Evolutionary conservation across 371 early-diverging fungal genomes (phyloP), one percentile per base, ranked within the genome.

Genomic region (Lichtheimia corymbifera): DNA sequence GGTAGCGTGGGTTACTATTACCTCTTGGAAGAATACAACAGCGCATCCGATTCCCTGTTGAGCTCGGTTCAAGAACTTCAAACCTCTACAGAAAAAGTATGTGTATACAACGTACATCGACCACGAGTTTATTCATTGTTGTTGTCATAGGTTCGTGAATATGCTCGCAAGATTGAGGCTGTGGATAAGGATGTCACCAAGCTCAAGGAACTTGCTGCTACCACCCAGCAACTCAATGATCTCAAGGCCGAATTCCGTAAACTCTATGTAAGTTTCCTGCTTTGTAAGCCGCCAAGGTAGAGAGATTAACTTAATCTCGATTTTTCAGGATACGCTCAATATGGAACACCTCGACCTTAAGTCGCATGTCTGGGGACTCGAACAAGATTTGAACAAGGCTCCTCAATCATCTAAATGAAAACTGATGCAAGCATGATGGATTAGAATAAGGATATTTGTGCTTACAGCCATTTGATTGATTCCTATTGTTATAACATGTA

Each of bases 1-100:
- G 91, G 93, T 2, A 84, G 85, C n/a, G 76, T 81, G 27, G 92
- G 93, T 17, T 93, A 91, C 62, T 88, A 87, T 63, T 90, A 91
- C 61, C 77, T 93, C 47, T 74, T 92, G 59, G 92, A 91, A 56
- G 91, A 93, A 73, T 93, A 93, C 67, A 89, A 90, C 55, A 79
- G 75, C 50, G 88, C 91, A 7, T 88, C 92, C 30, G 77, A 69
- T 52, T 72, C 90, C 22, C 74, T 93, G 30, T 71, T 93, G 71
- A 74, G 68, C 68, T 89, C 91, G 7, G 87, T 93, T 15, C 82
- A 90, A 62, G 89, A 91, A 65, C 80, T 93, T 61, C 91, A 92
- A 65, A 62, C 75, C 24, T 88, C 91, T 14, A 89, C 90, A n/a
- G 81, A 86, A 63, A 88, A 85, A 80, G 90, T 85, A 75, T 18